Percentiles rank a stretch among this genome's conserved stretches.
phyloP scores from a whole-genome alignment of 768 basidiomycete genomes.

The Hypholoma fasciculare region DNA sequence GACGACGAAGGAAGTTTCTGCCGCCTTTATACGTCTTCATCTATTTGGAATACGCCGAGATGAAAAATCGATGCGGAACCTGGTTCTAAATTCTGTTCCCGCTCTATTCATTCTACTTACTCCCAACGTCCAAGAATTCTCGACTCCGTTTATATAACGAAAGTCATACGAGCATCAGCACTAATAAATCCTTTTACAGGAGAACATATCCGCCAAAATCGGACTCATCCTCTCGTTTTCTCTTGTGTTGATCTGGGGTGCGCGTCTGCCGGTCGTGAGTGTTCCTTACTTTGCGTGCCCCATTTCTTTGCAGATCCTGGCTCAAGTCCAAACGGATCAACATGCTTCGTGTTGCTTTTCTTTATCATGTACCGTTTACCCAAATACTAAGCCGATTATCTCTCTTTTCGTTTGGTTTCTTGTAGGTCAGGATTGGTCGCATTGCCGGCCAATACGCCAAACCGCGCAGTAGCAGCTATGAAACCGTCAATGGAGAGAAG shows the following conservation, averaged over 20 bases:
- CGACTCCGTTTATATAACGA: background rate
- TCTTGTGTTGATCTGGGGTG: conserved; percentile 92
- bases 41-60: background rate
- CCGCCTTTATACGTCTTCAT: background rate
- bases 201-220: conserved; percentile 86
- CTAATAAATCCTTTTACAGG: conserved; percentile 37
- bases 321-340: too few species aligned
- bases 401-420: background rate
- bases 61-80: background rate
- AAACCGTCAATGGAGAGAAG: conserved; percentile 69
- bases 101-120: background rate
- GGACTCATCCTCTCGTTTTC: conserved; percentile 94
- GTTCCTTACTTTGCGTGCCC: background rate
- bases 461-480: conserved; percentile 82
- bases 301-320: too few species aligned
- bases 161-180: background rate
- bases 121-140: background rate
- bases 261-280: conserved; percentile 86
- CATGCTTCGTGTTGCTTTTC: background rate
- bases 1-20: background rate
- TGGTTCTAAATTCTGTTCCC: conserved; percentile 4
- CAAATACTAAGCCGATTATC: background rate
- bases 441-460: conserved; percentile 98
- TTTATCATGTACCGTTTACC: background rate
- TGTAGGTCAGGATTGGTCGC: conserved; percentile 77